Conservation (phyloP, 2,329 filamentous ascomycete species). For the Pseudogymnoascus sp. region DNA sequence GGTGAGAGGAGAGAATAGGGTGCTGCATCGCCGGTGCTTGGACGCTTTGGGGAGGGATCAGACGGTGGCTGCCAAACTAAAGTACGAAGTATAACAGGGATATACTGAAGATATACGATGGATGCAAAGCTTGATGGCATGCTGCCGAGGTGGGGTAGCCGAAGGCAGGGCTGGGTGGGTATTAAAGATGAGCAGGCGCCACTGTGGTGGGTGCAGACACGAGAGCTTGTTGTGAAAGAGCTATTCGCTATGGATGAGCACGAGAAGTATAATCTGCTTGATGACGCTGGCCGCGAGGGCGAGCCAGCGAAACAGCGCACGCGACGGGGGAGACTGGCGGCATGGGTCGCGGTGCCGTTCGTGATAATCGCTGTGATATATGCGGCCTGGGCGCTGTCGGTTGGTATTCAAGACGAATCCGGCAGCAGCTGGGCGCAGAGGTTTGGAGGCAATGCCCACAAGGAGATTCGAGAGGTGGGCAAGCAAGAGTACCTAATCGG, state of each 20-base stretch:
- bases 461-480: conserved; percentile 16
- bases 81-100: not conserved
- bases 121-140: not conserved
- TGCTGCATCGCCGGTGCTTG: not conserved
- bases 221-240: conserved; percentile 6
- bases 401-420: not conserved
- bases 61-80: not conserved
- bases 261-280: conserved; percentile 6
- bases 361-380: conserved; percentile 9
- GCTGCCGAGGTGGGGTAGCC: conserved; percentile 9
- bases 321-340: not conserved
- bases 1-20: not conserved
- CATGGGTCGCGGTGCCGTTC: not conserved
- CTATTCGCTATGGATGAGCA: conserved; percentile 10
- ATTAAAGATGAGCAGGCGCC: conserved; percentile 12
- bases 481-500: conserved; percentile 52
- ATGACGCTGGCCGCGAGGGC: not conserved
- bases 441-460: not conserved
- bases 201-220: conserved; percentile 6
- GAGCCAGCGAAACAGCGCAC: not conserved
- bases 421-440: not conserved
- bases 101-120: conserved; percentile 5
- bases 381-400: conserved; percentile 7
- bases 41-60: not conserved
- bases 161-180: conserved; percentile 9